Evolutionary conservation across 2,329 filamentous ascomycete genomes (phyloP).

Genomic region (Thielaviopsis populi): DNA sequence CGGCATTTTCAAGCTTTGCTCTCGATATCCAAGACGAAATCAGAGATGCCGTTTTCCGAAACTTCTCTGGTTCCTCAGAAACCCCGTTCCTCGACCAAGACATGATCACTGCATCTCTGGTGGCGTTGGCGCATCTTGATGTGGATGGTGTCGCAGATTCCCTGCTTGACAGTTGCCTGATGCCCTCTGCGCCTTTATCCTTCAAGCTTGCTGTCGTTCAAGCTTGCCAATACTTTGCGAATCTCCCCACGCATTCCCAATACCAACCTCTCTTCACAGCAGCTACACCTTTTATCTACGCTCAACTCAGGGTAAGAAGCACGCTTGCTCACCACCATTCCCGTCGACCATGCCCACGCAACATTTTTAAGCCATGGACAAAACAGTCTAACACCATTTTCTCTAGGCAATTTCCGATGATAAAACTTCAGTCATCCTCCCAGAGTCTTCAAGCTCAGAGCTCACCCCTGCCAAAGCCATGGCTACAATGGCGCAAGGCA

Average conservation of each 20-base stretch:
- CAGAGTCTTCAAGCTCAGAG: constrained; percentile 7
- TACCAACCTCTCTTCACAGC: constrained; percentile 42
- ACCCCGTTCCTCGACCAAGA: constrained; percentile 43
- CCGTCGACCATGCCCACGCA: no score
- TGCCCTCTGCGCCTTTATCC: constrained; percentile 38
- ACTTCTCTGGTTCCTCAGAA: constrained; percentile 32
- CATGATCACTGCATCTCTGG: constrained; percentile 51
- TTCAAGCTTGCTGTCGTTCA: constrained; percentile 50
- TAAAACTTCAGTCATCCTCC: constrained; percentile 7
- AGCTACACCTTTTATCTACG: constrained; percentile 41
- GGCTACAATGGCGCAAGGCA: constrained; percentile 33
- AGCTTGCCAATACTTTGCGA: constrained; percentile 47
- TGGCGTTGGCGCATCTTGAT: constrained; percentile 47
- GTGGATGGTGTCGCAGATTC: constrained; percentile 43
- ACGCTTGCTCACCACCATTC: background rate
- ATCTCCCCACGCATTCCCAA: constrained; percentile 32
- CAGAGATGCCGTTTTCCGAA: constrained; percentile 48
- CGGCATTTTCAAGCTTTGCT: constrained; percentile 49
- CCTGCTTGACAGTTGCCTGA: constrained; percentile 42
- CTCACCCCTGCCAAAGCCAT: constrained; percentile 22
- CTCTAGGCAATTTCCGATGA: constrained; percentile 14
- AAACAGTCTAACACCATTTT: constrained; percentile 1
- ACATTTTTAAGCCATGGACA: background rate
- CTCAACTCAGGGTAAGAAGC: constrained; percentile 38
- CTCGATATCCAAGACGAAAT: constrained; percentile 57